These are phyloP conservation scores for Saccharum spontaneum DNA, from an alignment of 176 grass and related monocot genomes.

Conservation along the genomic window DNA sequence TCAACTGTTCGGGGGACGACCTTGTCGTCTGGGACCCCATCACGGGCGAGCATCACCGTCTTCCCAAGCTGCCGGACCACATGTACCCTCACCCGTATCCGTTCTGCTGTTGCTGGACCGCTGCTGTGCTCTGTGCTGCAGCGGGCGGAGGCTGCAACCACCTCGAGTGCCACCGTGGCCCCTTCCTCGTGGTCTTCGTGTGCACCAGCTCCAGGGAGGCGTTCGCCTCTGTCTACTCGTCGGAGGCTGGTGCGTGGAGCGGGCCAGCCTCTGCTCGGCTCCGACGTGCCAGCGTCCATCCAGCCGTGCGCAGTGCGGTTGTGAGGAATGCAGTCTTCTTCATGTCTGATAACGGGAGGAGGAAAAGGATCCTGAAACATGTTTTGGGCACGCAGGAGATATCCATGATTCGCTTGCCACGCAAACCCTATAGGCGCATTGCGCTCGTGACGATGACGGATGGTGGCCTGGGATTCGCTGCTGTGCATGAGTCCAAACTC, in stretches of 20 bases:
- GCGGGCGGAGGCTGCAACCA: not conserved
- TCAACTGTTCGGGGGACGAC: too few species aligned
- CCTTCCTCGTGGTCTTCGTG: slow-evolving; percentile 11
- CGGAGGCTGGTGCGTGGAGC: not conserved
- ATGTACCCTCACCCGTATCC: not conserved
- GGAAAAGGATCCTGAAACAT: not conserved
- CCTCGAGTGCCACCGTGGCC: not conserved
- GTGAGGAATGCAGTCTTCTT: not conserved
- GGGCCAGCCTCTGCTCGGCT: not conserved
- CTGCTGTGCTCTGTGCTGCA: not conserved
- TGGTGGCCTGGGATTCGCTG: not conserved
- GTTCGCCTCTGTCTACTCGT: slow-evolving; percentile 4
- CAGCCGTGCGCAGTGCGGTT: not conserved
- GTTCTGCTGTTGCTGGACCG: not conserved
- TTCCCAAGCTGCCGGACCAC: not conserved
- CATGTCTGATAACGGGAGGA: not conserved
- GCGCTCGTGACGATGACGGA: not conserved
- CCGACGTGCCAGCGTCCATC: not conserved
- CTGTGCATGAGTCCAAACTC: not conserved
- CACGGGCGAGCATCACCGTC: not conserved
- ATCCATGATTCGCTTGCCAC: not conserved
- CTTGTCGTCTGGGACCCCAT: not conserved
- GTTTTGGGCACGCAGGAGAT: not conserved
- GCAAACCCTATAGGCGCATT: not conserved
- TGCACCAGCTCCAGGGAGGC: not conserved